These are phyloP conservation scores for Cyclocybe aegerita DNA, from an alignment of 768 basidiomycete species.

Conservation along the genomic window DNA sequence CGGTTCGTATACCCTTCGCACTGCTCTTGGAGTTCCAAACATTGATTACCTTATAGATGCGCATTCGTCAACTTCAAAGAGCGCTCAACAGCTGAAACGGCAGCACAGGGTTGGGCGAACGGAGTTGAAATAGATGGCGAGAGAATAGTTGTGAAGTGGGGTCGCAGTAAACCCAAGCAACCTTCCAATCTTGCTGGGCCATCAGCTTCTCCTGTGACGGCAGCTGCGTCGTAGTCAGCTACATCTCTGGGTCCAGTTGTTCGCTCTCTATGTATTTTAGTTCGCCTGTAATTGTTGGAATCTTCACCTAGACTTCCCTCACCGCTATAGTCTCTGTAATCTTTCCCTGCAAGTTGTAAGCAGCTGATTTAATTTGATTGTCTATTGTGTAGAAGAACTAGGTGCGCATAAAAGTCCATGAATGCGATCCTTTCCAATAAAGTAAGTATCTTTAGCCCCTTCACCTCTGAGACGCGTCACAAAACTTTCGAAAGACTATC, in stretches of 20 bases:
- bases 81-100: conserved; percentile 79
- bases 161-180: conserved; percentile 62
- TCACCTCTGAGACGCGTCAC: no score
- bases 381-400: no score
- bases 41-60: conserved; percentile 49
- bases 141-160: conserved; percentile 81
- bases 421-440: no score
- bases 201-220: conserved; percentile 14
- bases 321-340: no score
- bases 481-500: no score
- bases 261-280: conserved; percentile 2
- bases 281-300: neutral
- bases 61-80: conserved; percentile 95
- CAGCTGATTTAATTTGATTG: no score
- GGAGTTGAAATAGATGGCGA: conserved; percentile 86
- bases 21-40: neutral
- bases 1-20: conserved; percentile 39
- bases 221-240: conserved; percentile 14
- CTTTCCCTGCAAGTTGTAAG: no score
- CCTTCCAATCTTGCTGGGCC: conserved; percentile 19
- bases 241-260: neutral
- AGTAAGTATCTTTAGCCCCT: no score
- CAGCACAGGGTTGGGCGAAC: conserved; percentile 87
- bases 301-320: no score
- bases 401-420: no score